Conservation (phyloP, 495 filamentous ascomycete species). For the Recurvomyces mirabilis region DNA sequence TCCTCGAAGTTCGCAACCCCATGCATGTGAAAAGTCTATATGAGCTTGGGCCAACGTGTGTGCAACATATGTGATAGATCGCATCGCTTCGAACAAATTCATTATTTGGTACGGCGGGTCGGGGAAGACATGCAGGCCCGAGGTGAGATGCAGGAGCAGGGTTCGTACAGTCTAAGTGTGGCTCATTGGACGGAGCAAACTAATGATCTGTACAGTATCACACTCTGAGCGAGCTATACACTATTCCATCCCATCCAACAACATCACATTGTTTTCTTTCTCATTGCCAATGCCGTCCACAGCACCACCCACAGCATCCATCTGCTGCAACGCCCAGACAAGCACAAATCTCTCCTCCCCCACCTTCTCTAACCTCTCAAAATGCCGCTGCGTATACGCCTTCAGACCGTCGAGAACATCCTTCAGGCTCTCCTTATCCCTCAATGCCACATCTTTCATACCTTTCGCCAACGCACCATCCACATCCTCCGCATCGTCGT, state of each 20-base stretch:
- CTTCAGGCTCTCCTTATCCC: constrained; percentile 46
- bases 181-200: neutral
- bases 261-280: constrained; percentile 6
- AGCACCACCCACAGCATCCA: constrained; percentile 52
- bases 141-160: neutral
- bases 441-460: constrained; percentile 12
- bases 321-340: constrained; percentile 82
- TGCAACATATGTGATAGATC: too few species aligned
- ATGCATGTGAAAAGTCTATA: too few species aligned
- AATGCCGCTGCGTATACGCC: constrained; percentile 86
- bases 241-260: constrained; percentile 7
- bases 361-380: constrained; percentile 72
- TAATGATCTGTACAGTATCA: neutral
- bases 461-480: constrained; percentile 8
- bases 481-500: constrained; percentile 1
- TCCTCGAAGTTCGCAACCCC: too few species aligned
- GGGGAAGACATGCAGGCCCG: too few species aligned
- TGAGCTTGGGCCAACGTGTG: too few species aligned
- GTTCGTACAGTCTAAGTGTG: too few species aligned
- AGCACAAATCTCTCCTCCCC: constrained; percentile 91
- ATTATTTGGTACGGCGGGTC: too few species aligned
- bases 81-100: too few species aligned
- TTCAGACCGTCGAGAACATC: constrained; percentile 73
- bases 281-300: constrained; percentile 1
- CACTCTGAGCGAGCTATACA: neutral